phyloP scores from a whole-genome alignment of 371 early-diverging fungal species.

The Gilbertella persicaria region DNA sequence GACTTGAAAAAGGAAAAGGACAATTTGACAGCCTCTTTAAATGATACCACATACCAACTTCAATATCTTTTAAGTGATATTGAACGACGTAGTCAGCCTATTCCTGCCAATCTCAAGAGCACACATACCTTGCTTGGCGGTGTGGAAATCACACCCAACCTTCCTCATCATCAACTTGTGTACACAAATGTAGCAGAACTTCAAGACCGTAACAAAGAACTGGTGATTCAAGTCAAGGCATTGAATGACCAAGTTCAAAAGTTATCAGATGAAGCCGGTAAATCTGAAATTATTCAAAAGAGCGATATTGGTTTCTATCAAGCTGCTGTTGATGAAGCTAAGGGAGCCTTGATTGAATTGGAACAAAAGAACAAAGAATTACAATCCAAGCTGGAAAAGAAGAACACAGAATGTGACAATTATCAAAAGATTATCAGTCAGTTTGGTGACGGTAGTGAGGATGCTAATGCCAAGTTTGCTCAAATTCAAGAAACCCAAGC shows the following conservation, averaged over 20 bases:
- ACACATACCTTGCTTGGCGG: neutral
- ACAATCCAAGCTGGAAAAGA: neutral
- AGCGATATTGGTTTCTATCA: constrained; percentile 1
- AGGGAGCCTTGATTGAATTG: neutral
- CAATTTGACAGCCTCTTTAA: constrained; percentile 6
- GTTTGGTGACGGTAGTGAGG: constrained; percentile 7
- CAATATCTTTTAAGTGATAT: constrained; percentile 15
- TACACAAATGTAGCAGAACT: constrained; percentile 15
- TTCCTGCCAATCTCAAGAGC: constrained; percentile 1
- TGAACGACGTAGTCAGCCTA: constrained; percentile 11
- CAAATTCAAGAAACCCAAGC: constrained; percentile 7
- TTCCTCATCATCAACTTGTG: constrained; percentile 11
- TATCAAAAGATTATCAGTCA: constrained; percentile 6
- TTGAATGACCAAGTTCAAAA: neutral
- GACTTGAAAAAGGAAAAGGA: constrained; percentile 4
- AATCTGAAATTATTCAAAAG: neutral
- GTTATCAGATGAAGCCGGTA: neutral
- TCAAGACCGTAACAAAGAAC: constrained; percentile 9
- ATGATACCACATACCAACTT: constrained; percentile 24
- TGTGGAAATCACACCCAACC: neutral
- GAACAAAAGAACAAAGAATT: neutral
- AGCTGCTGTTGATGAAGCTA: constrained; percentile 1
- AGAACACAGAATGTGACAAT: constrained; percentile 5
- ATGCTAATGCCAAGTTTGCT: constrained; percentile 2
- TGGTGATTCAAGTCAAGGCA: constrained; percentile 1